Percentiles rank a stretch among this genome's conserved stretches.
Evolutionary conservation across 2,329 filamentous ascomycete species (phyloP).

Genomic region (Penicillium frequentans): DNA sequence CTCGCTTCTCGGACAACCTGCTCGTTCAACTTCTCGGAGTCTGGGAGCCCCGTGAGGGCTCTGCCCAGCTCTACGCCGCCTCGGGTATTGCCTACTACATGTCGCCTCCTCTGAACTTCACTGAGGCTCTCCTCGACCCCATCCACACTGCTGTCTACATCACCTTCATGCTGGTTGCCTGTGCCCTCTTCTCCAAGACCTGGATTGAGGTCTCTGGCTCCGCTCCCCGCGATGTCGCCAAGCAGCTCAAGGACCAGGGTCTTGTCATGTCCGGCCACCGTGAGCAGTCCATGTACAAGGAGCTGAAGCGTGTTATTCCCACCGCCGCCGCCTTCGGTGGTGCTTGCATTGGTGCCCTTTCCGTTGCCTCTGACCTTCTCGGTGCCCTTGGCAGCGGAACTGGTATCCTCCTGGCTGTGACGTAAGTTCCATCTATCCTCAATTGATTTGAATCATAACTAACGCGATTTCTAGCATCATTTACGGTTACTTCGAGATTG

Average conservation of each 20-base stretch:
- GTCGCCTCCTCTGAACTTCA: conserved; percentile 97
- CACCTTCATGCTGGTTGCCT: conserved; percentile 95
- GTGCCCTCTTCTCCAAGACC: conserved; percentile 98
- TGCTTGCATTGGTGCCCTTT: conserved; percentile 97
- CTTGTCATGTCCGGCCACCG: conserved; percentile 99
- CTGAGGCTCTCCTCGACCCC: conserved; percentile 92
- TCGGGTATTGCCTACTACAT: conserved; percentile 99
- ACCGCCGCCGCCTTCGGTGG: conserved; percentile 97
- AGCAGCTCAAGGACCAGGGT: conserved; percentile 99
- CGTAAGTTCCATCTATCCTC: conserved; percentile 63
- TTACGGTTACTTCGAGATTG: conserved; percentile 99
- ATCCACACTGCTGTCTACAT: conserved; percentile 97
- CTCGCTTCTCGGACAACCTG: conserved; percentile 97
- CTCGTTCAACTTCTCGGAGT: conserved; percentile 96
- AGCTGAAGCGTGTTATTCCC: conserved; percentile 98
- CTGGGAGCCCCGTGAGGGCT: conserved; percentile 94
- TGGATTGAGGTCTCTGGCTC: conserved; percentile 99
- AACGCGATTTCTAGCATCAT: conserved; percentile 70
- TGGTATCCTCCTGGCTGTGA: conserved; percentile 96
- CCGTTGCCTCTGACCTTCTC: conserved; percentile 91
- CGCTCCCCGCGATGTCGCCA: conserved; percentile 94
- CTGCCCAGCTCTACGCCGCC: conserved; percentile 88
- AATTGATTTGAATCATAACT: conserved; percentile 5
- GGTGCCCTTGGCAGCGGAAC: conserved; percentile 95
- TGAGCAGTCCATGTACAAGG: conserved; percentile 99